Evolutionary conservation across 495 filamentous ascomycete genomes (phyloP).

Genomic region (Cladorrhinum samala): DNA sequence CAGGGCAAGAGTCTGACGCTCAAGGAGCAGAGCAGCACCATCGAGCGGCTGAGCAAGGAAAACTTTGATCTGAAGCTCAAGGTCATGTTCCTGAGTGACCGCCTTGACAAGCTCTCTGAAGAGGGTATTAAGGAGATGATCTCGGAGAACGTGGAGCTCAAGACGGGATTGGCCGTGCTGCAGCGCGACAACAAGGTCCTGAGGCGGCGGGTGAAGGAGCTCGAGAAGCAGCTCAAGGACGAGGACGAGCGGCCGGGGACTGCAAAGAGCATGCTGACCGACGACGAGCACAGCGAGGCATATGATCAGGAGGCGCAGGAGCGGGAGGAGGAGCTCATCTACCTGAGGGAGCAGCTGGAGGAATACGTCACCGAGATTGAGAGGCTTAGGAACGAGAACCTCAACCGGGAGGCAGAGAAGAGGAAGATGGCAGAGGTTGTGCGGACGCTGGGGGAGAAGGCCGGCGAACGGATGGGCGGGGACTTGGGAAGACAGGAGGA

Average conservation of each 20-base stretch:
- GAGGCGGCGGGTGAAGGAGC: constrained; percentile 68
- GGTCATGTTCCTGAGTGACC: constrained; percentile 92
- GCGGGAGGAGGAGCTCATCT: constrained; percentile 77
- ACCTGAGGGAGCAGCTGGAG: constrained; percentile 75
- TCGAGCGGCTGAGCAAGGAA: constrained; percentile 89
- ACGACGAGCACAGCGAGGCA: constrained; percentile 43
- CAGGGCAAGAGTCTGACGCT: constrained; percentile 79
- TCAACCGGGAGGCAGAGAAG: constrained; percentile 74
- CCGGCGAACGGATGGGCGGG: constrained; percentile 49
- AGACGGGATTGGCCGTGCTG: constrained; percentile 77
- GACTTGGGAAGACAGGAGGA: constrained; percentile 76
- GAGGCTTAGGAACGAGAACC: constrained; percentile 65
- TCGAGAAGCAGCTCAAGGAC: constrained; percentile 79
- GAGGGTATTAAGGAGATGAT: constrained; percentile 97
- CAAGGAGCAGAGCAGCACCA: constrained; percentile 95
- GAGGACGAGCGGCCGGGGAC: constrained; percentile 57
- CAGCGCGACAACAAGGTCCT: constrained; percentile 83
- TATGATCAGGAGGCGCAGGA: constrained; percentile 59
- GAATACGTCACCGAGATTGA: constrained; percentile 79
- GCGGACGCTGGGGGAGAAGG: constrained; percentile 60
- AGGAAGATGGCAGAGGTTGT: constrained; percentile 73
- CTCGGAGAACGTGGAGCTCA: constrained; percentile 90
- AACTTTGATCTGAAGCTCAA: constrained; percentile 98
- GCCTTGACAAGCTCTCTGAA: constrained; percentile 86
- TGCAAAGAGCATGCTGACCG: constrained; percentile 39